phyloP scores from a whole-genome alignment of 108 stramenopile species.

The Skeletonema marinoi region DNA sequence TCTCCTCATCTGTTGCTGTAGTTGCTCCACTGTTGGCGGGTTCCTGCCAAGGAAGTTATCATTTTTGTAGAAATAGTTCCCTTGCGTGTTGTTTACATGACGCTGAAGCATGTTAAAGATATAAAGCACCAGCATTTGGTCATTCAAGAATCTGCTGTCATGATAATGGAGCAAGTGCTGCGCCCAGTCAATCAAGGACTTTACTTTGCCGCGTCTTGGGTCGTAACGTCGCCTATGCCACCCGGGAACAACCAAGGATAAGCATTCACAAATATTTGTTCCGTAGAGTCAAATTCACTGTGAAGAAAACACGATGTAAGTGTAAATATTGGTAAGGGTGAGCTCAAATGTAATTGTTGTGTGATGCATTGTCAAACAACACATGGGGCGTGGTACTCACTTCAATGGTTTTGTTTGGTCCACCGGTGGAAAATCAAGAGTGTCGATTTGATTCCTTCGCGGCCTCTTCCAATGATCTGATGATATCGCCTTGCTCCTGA shows the following conservation, averaged over 20 bases:
- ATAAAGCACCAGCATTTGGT: conserved; percentile 9
- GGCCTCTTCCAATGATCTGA: not conserved
- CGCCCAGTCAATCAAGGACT: conserved; percentile 6
- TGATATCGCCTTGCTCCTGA: not conserved
- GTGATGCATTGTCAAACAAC: too few species aligned
- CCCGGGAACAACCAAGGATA: conserved; percentile 31
- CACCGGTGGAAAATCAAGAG: not conserved
- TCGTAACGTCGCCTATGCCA: conserved; percentile 26
- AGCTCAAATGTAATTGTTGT: too few species aligned
- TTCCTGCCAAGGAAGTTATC: too few species aligned
- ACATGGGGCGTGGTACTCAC: not conserved
- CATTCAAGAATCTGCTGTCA: conserved; percentile 23
- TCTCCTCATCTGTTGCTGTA: conserved; percentile 7
- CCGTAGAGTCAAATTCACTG: conserved; percentile 6
- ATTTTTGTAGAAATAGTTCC: conserved; percentile 13
- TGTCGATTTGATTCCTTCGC: not conserved
- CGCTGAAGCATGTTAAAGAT: conserved; percentile 19
- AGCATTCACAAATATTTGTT: conserved; percentile 9
- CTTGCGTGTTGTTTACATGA: conserved; percentile 5
- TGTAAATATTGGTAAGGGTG: too few species aligned
- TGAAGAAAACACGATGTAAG: too few species aligned
- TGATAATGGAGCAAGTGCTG: conserved; percentile 15
- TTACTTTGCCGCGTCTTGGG: not conserved
- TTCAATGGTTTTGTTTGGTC: not conserved
- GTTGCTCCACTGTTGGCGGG: conserved; percentile 23